Base-by-base conservation (phyloP, 176 grass and related monocot species). In the Phragmites australis region DNA sequence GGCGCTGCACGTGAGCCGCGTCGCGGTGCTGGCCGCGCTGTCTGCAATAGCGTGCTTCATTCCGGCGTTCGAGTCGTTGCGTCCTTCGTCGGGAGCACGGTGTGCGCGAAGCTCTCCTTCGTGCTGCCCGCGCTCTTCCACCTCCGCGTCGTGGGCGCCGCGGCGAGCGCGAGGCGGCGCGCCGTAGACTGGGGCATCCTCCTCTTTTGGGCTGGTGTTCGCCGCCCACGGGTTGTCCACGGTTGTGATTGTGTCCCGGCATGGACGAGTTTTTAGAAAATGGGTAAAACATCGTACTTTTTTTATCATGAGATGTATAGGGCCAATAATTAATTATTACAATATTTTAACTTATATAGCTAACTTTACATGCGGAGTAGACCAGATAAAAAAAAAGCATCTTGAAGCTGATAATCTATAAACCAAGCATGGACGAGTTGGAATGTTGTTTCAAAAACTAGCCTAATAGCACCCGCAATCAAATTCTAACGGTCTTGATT, bases 81-180 rank as follows among this genome's bases (percentile, higher is more conserved):
- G 42, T 88, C 91, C 0, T 94, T 97, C 46, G 94, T 97, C 0
- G 94, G 91, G 50, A 94, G 94, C 87, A 97, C 94, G 25, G 85
- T 92, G 6, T 97, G 91, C 80, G 91, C 94, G 0, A 83, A 87
- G 81, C 94, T 97, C 68, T 97, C 94, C 26, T 97, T 97, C 45
- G 94, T 97, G 66, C 55, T 94, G 55, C 94, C 94, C 1, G 87
- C 89, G 70, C 59, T 86, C 19, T 94, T 97, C 85, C 94, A 94
- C 82, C 85, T 97, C 76, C 77, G 76, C 30, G 74, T 97, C 52
- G 56, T 88, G 25, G 91, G 87, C 22, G 59, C 16, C 5, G 53
- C 49, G 14, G 88, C 89, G 13, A 65, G 80, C 45, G 9, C 77
- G 8, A 77, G 78, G 57, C 65, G 39, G 78, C 90, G 84, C 23